Base-by-base conservation (phyloP, 495 filamentous ascomycete genomes). In the Xylaria cubensis region DNA sequence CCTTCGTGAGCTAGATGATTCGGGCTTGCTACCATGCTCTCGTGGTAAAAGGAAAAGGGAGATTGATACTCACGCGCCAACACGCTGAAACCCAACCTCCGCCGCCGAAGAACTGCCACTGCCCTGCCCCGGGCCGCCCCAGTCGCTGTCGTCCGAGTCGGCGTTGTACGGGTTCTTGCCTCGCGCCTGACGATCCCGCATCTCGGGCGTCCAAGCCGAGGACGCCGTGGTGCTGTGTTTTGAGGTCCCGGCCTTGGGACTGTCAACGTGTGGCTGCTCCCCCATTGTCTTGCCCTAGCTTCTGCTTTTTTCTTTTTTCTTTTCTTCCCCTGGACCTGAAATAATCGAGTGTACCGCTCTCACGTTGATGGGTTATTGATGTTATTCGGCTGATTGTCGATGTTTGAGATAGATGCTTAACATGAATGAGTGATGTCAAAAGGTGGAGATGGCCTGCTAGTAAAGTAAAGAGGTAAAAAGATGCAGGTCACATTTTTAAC, bases 151-250 rank as follows among this genome's bases (percentile, higher is more conserved):
- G 32, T 76, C 79, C 12, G 75, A 80, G 7, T 76, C 76, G 29
- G 77, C 76, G 48, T 74, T 58, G 77, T 85, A 86, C 1, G 84
- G 84, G 73, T 69, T 81, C 69, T 86, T 87, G 26, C 86, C 86
- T n/a, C 87, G 78, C 5, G 87, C 85, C 75, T 89, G 87, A 7
- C 82, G 81, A 73, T 88, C 85, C 67, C 83, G 82, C 85, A 86
- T 86, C 55, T 78, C 58, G 17, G 78, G 36, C 12, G 83, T 82
- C 76, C 84, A 82, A 61, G 46, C 9, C 9, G 56, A 42, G 4
- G 69, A 21, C 39, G 61, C 26, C 46, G 65, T n/a, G 42, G 13
- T 7, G 46, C 41, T 9, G 51, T 69, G 51, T 21, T 32, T 46
- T 19, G 39, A 61, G 56, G 39, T 24, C 9, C 56, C 42, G 41